These are phyloP conservation scores for Diaporthe velutina DNA, from an alignment of 2,329 filamentous ascomycete species.

Conservation along the genomic window DNA sequence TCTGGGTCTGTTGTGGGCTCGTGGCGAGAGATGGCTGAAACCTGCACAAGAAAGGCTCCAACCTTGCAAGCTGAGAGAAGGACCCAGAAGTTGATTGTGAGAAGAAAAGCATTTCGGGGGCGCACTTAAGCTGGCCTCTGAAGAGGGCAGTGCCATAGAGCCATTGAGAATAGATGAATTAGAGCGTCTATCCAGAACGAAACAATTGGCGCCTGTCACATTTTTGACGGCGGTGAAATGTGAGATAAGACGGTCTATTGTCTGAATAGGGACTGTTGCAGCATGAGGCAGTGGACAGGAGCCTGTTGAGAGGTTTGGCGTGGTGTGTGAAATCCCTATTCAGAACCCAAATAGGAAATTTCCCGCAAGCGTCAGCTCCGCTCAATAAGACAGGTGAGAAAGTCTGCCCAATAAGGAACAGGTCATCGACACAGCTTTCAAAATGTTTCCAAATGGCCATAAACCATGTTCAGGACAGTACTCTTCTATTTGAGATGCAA, in stretches of 20 bases:
- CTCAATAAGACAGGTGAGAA: background rate
- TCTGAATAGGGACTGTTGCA: constrained; percentile 13
- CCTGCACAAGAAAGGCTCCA: background rate
- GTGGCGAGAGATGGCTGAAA: background rate
- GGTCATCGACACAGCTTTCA: background rate
- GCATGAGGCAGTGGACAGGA: background rate
- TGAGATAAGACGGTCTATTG: constrained; percentile 25
- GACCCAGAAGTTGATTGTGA: background rate
- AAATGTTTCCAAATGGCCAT: background rate
- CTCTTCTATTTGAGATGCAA: background rate
- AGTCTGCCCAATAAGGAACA: background rate
- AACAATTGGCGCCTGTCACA: background rate
- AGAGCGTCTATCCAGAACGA: constrained; percentile 26
- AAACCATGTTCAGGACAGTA: background rate
- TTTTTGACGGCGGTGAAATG: background rate
- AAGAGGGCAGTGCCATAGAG: constrained; percentile 3
- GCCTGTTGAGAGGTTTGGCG: background rate
- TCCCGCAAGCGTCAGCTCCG: background rate
- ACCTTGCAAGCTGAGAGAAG: background rate
- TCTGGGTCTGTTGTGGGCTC: background rate
- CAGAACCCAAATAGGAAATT: constrained; percentile 28
- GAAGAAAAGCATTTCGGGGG: background rate
- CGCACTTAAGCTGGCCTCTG: background rate
- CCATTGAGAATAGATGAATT: constrained; percentile 20
- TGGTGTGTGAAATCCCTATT: constrained; percentile 11